A percentile compares a stretch with the other conserved stretches of the same genome.
phyloP scores from a whole-genome alignment of 2,329 filamentous ascomycete species.

The Fusarium solani-melongenae region DNA sequence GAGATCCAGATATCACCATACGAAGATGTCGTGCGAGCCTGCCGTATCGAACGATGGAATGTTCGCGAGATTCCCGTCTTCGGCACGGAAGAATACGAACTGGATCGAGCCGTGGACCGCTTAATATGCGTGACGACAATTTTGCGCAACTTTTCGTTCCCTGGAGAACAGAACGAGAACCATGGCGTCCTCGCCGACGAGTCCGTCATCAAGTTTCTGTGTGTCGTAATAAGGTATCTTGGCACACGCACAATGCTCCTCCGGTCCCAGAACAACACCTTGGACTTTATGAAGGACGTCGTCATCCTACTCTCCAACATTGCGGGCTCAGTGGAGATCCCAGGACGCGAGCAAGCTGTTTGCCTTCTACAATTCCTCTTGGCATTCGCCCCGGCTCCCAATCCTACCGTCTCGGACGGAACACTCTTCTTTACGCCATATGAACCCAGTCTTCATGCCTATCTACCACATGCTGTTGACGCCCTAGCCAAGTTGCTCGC shows the following conservation, averaged over 20 bases:
- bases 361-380: slow-evolving; percentile 90
- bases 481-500: slow-evolving; percentile 91
- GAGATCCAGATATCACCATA: slow-evolving; percentile 86
- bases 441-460: slow-evolving; percentile 83
- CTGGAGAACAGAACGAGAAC: slow-evolving; percentile 71
- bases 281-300: slow-evolving; percentile 98
- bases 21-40: slow-evolving; percentile 87
- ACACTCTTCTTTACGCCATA: slow-evolving; percentile 82
- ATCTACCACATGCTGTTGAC: slow-evolving; percentile 90
- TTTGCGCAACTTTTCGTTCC: slow-evolving; percentile 90
- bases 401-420: slow-evolving; percentile 67
- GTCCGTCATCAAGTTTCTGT: slow-evolving; percentile 83
- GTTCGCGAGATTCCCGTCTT: slow-evolving; percentile 79
- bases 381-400: slow-evolving; percentile 85
- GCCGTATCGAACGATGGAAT: slow-evolving; percentile 76
- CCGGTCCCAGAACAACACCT: slow-evolving; percentile 82
- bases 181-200: slow-evolving; percentile 80
- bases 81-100: slow-evolving; percentile 80
- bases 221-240: slow-evolving; percentile 84
- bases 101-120: slow-evolving; percentile 87
- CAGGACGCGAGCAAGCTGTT: slow-evolving; percentile 86
- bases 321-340: slow-evolving; percentile 81
- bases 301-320: slow-evolving; percentile 92
- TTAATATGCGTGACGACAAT: slow-evolving; percentile 93
- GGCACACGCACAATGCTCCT: slow-evolving; percentile 91